phyloP scores from a whole-genome alignment of 306 rosid genomes.

The Begonia loranthoides region DNA sequence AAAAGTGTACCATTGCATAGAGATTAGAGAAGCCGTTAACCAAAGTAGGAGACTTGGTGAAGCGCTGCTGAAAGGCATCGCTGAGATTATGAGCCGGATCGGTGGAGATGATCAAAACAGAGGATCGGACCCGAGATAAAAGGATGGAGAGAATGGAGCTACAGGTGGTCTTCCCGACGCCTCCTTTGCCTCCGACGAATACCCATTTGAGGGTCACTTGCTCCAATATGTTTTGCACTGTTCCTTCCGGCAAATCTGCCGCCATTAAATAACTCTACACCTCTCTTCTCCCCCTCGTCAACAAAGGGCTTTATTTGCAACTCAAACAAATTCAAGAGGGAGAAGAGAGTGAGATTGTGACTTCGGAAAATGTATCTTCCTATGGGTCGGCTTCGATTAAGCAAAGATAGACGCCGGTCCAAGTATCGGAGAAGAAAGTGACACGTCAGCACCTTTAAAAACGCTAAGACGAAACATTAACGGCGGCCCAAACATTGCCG shows the following conservation, averaged over 20 bases:
- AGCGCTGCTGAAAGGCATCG: slow-evolving; percentile 93
- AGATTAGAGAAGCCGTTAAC: slow-evolving; percentile 90
- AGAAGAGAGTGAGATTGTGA: not conserved
- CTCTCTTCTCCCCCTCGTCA: slow-evolving; percentile 4
- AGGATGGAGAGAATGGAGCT: slow-evolving; percentile 87
- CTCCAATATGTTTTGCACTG: slow-evolving; percentile 60
- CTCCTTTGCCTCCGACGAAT: slow-evolving; percentile 95
- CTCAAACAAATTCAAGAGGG: not conserved
- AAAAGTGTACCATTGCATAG: slow-evolving; percentile 56
- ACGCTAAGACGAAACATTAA: no score
- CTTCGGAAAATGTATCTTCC: no score
- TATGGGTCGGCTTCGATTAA: no score
- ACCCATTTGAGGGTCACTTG: slow-evolving; percentile 87
- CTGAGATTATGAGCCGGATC: slow-evolving; percentile 99
- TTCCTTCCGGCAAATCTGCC: slow-evolving; percentile 42
- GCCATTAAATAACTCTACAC: slow-evolving; percentile 15
- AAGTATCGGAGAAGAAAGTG: no score
- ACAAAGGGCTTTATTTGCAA: not conserved
- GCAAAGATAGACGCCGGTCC: no score
- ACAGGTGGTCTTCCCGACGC: slow-evolving; percentile 92
- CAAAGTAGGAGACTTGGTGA: slow-evolving; percentile 78
- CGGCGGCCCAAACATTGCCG: no score
- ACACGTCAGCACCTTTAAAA: no score
- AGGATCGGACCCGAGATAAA: slow-evolving; percentile 62
- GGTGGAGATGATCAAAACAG: slow-evolving; percentile 90